Percentiles rank a stretch among this genome's conserved stretches.
Evolutionary conservation across 225 moss, liverwort and hornwort genomes (phyloP).

Genomic region (Straminergon stramineum): DNA sequence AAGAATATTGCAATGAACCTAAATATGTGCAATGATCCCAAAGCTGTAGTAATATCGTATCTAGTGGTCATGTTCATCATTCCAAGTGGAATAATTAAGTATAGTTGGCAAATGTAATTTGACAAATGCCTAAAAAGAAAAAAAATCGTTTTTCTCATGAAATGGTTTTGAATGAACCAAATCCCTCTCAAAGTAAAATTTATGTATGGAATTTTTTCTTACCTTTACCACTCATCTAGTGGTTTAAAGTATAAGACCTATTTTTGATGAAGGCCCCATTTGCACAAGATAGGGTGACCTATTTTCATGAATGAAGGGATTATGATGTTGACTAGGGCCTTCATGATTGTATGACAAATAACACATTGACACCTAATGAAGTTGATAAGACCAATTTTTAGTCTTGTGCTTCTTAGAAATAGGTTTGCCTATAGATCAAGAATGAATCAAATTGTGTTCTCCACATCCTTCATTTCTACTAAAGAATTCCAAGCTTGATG

Average conservation of each 20-base stretch:
- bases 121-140: background rate
- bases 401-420: fast-evolving
- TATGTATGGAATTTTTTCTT: background rate
- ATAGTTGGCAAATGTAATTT: background rate
- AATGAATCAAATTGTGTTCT: too few relatives aligned
- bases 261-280: fast-evolving
- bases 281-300: background rate
- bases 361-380: background rate
- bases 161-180: background rate
- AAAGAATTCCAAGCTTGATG: too few relatives aligned
- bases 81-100: background rate
- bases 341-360: background rate
- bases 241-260: too few relatives aligned
- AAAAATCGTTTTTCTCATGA: background rate
- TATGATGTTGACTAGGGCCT: background rate
- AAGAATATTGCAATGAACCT: background rate
- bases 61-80: background rate
- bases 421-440: background rate
- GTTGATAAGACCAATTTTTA: background rate
- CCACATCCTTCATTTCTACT: too few relatives aligned
- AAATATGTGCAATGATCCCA: too few relatives aligned
- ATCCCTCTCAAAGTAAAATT: background rate
- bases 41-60: fast-evolving
- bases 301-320: background rate
- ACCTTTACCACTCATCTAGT: fast-evolving